Conservation (phyloP, 2,329 filamentous ascomycete genomes). For the Fusarium avenaceum region DNA sequence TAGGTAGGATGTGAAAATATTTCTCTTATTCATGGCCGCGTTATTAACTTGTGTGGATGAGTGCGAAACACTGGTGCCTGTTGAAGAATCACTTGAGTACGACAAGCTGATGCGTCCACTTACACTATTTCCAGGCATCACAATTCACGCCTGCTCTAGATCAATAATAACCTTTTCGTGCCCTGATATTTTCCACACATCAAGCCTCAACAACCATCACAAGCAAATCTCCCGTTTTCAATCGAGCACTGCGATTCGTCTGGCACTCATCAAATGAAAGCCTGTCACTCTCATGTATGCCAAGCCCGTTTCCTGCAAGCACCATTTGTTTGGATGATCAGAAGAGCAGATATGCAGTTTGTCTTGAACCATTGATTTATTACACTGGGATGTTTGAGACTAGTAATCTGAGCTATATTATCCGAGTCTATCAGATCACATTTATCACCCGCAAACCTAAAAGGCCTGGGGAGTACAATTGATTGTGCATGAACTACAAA, state of each 20-base stretch:
- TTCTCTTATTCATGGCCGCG: slow-evolving; percentile 21
- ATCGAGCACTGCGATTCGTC: slow-evolving; percentile 16
- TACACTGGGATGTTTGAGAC: not conserved
- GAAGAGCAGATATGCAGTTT: not conserved
- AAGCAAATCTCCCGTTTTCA: not conserved
- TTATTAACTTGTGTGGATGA: slow-evolving; percentile 24
- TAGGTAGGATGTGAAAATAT: not conserved
- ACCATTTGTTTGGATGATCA: slow-evolving; percentile 8
- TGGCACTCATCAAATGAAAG: slow-evolving; percentile 13
- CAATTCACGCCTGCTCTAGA: slow-evolving; percentile 1
- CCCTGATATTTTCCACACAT: not conserved
- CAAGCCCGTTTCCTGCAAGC: slow-evolving; percentile 5
- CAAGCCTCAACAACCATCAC: not conserved
- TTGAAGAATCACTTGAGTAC: slow-evolving; percentile 4
- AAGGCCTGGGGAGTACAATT: not conserved
- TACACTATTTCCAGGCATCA: slow-evolving; percentile 30
- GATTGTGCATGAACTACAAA: not conserved
- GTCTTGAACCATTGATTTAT: slow-evolving; percentile 3
- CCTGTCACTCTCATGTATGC: slow-evolving; percentile 21
- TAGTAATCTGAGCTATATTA: slow-evolving; percentile 4
- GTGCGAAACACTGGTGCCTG: slow-evolving; percentile 23
- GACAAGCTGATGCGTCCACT: slow-evolving; percentile 26
- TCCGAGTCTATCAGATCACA: slow-evolving; percentile 29
- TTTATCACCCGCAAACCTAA: slow-evolving; percentile 5
- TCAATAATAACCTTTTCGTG: not conserved